These are phyloP conservation scores for Penicillium cinerascens DNA, from an alignment of 495 filamentous ascomycete species.

Conservation along the genomic window DNA sequence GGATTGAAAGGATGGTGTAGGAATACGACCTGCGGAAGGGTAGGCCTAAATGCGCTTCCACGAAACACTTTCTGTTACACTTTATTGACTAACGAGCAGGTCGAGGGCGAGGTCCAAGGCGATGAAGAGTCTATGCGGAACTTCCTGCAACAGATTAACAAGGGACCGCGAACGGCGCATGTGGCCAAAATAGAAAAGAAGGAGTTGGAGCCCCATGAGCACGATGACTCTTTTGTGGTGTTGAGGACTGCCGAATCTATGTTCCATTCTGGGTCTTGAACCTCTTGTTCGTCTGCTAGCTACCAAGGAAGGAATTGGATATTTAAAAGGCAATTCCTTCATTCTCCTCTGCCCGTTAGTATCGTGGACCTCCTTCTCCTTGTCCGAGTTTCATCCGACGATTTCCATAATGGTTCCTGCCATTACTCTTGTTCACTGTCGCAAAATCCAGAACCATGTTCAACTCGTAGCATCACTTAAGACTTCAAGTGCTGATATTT, in stretches of 20 bases:
- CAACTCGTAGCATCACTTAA: not conserved
- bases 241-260: conserved; percentile 31
- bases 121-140: conserved; percentile 56
- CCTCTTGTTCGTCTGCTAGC: not conserved
- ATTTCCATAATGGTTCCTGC: no score
- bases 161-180: conserved; percentile 62
- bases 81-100: conserved; percentile 41
- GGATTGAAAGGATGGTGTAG: conserved; percentile 74
- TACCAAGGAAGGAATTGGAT: not conserved
- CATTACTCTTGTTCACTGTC: not conserved
- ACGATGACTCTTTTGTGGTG: conserved; percentile 62
- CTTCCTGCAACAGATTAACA: conserved; percentile 72
- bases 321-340: no score
- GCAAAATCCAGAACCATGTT: not conserved
- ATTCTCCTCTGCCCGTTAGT: no score
- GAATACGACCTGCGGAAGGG: conserved; percentile 72
- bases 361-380: not conserved
- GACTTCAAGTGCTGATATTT: not conserved
- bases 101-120: conserved; percentile 90
- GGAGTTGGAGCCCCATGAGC: conserved; percentile 56
- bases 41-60: conserved; percentile 24
- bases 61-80: not conserved
- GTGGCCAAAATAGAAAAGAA: conserved; percentile 71
- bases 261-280: conserved; percentile 17
- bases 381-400: not conserved